A percentile compares a stretch with the other conserved stretches of the same genome.
These are phyloP conservation scores for Elsinoe perseae DNA, from an alignment of 2,329 filamentous ascomycete species.

Conservation along the genomic window DNA sequence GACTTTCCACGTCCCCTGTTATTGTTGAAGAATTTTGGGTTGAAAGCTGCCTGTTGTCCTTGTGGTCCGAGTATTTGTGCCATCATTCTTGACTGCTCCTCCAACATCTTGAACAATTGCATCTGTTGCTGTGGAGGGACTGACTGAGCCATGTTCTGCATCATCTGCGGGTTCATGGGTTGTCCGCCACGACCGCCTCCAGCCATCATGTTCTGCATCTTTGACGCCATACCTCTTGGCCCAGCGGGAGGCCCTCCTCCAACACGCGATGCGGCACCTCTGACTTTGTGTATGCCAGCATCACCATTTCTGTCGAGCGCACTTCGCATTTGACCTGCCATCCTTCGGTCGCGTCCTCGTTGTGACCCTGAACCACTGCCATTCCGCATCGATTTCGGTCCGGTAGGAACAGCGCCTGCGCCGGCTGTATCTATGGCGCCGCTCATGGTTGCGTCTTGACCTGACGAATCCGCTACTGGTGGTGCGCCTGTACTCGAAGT, in stretches of 20 bases:
- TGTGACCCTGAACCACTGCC: slow-evolving; percentile 38
- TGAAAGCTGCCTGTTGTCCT: slow-evolving; percentile 46
- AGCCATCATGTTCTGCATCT: slow-evolving; percentile 30
- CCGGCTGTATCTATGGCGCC: slow-evolving; percentile 40
- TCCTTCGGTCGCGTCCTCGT: slow-evolving; percentile 62
- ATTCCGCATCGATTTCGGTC: slow-evolving; percentile 89
- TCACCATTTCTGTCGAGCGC: slow-evolving; percentile 72
- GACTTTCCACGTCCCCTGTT: slow-evolving; percentile 43
- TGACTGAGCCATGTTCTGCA: slow-evolving; percentile 36
- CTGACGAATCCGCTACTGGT: slow-evolving; percentile 28
- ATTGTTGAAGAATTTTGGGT: slow-evolving; percentile 46
- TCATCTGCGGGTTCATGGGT: slow-evolving; percentile 35
- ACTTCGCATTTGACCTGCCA: slow-evolving; percentile 67
- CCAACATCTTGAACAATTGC: slow-evolving; percentile 55
- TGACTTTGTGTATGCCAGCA: slow-evolving; percentile 68
- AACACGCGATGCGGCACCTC: slow-evolving; percentile 62
- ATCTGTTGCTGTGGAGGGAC: slow-evolving; percentile 62
- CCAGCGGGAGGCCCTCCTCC: slow-evolving; percentile 68
- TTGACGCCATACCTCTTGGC: slow-evolving; percentile 48
- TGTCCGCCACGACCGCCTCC: slow-evolving; percentile 20
- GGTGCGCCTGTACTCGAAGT: not conserved
- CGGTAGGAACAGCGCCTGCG: slow-evolving; percentile 58
- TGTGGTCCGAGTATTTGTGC: slow-evolving; percentile 52
- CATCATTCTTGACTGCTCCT: slow-evolving; percentile 76
- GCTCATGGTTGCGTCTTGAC: slow-evolving; percentile 66